These are phyloP conservation scores for Anthracocystis walkeri DNA, from an alignment of 1,284 basidiomycete species.

Conservation along the genomic window DNA sequence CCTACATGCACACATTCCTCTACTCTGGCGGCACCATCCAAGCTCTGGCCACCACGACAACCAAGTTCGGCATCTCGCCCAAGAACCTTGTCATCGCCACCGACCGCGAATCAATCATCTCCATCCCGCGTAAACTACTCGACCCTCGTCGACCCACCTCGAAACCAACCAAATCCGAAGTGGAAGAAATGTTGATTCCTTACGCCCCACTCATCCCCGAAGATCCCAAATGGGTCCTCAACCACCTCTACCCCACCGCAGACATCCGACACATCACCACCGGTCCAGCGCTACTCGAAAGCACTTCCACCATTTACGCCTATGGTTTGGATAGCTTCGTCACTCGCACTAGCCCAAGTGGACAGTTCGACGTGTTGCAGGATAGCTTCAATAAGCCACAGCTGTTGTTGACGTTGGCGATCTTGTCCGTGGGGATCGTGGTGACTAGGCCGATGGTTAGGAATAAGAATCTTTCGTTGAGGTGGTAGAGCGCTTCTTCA, in stretches of 20 bases:
- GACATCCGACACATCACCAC: slow-evolving; percentile 75
- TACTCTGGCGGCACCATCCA: slow-evolving; percentile 76
- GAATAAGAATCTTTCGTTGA: slow-evolving; percentile 25
- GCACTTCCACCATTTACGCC: slow-evolving; percentile 87
- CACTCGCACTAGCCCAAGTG: slow-evolving; percentile 84
- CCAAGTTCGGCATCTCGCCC: slow-evolving; percentile 84
- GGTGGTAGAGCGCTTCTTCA: slow-evolving; percentile 37
- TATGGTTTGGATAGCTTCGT: slow-evolving; percentile 89
- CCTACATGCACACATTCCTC: slow-evolving; percentile 79
- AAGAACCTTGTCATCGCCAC: slow-evolving; percentile 92
- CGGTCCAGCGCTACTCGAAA: slow-evolving; percentile 87
- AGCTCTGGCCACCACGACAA: slow-evolving; percentile 78
- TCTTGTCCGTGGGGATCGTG: slow-evolving; percentile 79
- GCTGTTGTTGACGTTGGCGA: slow-evolving; percentile 83
- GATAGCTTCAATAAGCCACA: slow-evolving; percentile 88
- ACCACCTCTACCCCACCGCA: slow-evolving; percentile 76
- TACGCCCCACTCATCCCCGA: slow-evolving; percentile 84
- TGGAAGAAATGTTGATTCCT: slow-evolving; percentile 85
- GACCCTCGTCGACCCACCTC: slow-evolving; percentile 83
- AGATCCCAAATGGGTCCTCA: slow-evolving; percentile 81
- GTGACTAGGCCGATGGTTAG: slow-evolving; percentile 72
- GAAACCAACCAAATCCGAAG: slow-evolving; percentile 81
- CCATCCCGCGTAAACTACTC: slow-evolving; percentile 80
- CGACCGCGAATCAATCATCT: slow-evolving; percentile 79
- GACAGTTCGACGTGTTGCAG: slow-evolving; percentile 87